Conservation (phyloP, 1,284 basidiomycete species). For the Apiotrichum akiyoshidainum region DNA sequence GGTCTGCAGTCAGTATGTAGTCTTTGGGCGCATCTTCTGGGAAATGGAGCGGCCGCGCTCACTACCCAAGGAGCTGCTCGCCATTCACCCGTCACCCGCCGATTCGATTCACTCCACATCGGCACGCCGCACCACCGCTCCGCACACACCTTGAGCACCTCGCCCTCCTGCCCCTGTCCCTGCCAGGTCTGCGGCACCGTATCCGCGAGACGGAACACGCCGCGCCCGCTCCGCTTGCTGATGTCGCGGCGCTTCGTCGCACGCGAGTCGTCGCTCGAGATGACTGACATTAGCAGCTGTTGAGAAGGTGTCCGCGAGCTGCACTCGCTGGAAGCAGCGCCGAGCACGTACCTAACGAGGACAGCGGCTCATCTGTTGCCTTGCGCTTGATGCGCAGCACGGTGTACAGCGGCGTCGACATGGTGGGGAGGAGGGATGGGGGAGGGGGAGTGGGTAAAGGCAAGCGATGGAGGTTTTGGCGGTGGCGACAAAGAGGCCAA, state of each 20-base stretch:
- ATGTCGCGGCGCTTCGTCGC: slow-evolving; percentile 33
- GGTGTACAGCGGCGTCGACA: slow-evolving; percentile 28
- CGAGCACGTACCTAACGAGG: slow-evolving; percentile 41
- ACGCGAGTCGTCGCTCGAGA: slow-evolving; percentile 33
- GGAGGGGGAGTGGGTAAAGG: too few relatives aligned
- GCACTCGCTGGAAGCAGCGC: too few relatives aligned
- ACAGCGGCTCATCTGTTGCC: slow-evolving; percentile 48
- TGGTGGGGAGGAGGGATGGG: background rate
- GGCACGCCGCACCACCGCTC: too few relatives aligned
- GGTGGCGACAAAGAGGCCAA: too few relatives aligned
- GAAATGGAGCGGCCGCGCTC: too few relatives aligned
- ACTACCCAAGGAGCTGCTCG: too few relatives aligned
- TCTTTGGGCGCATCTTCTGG: too few relatives aligned
- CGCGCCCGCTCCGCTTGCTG: slow-evolving; percentile 22
- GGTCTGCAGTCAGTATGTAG: slow-evolving; percentile 12
- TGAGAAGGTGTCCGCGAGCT: too few relatives aligned
- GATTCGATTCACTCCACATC: slow-evolving; percentile 4
- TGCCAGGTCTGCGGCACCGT: slow-evolving; percentile 50
- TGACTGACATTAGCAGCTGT: slow-evolving; percentile 34
- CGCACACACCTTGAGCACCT: slow-evolving; percentile 39
- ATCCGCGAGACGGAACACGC: slow-evolving; percentile 50
- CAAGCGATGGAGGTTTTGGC: too few relatives aligned
- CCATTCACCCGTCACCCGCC: background rate
- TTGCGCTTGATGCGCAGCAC: slow-evolving; percentile 52
- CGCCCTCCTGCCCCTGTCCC: slow-evolving; percentile 43